Evolutionary conservation across 345 rosid species (phyloP).

Genomic region (Eucalyptus globulus): DNA sequence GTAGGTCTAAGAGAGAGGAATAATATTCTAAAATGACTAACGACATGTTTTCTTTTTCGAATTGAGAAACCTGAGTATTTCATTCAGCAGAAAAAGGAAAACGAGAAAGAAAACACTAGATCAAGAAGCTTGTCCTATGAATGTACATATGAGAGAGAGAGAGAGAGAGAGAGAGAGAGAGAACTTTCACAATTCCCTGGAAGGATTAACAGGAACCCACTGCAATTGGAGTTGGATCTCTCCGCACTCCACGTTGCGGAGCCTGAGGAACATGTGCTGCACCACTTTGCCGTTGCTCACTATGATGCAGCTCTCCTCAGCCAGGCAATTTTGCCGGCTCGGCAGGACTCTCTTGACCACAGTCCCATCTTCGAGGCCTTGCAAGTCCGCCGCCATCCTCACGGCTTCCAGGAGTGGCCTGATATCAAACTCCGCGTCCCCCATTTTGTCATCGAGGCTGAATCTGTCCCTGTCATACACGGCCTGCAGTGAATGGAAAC

Average conservation of each 20-base stretch:
- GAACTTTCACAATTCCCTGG: neutral
- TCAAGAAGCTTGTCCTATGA: neutral
- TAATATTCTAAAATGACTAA: neutral
- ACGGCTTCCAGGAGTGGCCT: slow-evolving; percentile 30
- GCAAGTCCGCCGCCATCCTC: slow-evolving; percentile 22
- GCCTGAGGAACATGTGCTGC: slow-evolving; percentile 16
- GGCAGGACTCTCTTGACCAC: slow-evolving; percentile 6
- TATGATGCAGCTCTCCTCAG: slow-evolving; percentile 16
- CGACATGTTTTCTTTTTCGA: neutral
- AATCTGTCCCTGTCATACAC: slow-evolving; percentile 63
- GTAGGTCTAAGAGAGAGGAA: neutral
- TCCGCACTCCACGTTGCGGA: slow-evolving; percentile 31
- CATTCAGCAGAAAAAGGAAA: neutral
- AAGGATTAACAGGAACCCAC: slow-evolving; percentile 12
- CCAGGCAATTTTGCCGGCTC: slow-evolving; percentile 11
- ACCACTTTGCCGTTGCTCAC: slow-evolving; percentile 4
- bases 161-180: neutral
- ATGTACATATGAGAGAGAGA: neutral
- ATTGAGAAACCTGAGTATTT: neutral
- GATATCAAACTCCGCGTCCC: slow-evolving; percentile 63
- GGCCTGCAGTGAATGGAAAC: slow-evolving; percentile 9
- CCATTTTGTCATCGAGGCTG: slow-evolving; percentile 79
- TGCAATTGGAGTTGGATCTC: slow-evolving; percentile 23
- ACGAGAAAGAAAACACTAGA: neutral
- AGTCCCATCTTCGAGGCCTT: slow-evolving; percentile 4